Conservation (phyloP, 2,329 filamentous ascomycete genomes). For the Scolecobasidium constrictum region DNA sequence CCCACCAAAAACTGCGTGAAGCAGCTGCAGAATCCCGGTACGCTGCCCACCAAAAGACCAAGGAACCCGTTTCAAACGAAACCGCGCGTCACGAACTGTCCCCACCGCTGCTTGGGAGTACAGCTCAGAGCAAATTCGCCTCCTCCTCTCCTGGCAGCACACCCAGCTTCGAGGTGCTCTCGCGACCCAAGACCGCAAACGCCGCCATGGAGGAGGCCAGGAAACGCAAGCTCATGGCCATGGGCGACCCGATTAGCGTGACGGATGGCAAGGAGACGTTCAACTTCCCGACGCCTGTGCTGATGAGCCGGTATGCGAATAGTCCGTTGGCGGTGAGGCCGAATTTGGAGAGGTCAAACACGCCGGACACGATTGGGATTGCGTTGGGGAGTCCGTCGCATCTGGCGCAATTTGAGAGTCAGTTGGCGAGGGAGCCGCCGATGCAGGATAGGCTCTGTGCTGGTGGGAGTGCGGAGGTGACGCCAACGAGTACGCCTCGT, state of each 20-base stretch:
- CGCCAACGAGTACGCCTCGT: constrained; percentile 4
- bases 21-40: not conserved
- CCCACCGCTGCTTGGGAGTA: not conserved
- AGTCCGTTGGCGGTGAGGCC: constrained; percentile 15
- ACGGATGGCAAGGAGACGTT: constrained; percentile 3
- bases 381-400: constrained; percentile 22
- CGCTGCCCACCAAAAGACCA: not conserved
- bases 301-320: constrained; percentile 1
- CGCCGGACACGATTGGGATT: constrained; percentile 22
- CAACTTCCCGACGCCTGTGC: constrained; percentile 6
- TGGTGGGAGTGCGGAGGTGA: not conserved
- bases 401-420: constrained; percentile 2
- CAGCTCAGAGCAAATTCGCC: not conserved
- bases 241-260: constrained; percentile 6
- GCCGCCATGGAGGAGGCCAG: constrained; percentile 5
- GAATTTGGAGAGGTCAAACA: constrained; percentile 8
- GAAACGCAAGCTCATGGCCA: constrained; percentile 1
- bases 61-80: not conserved
- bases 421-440: not conserved
- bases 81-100: not conserved
- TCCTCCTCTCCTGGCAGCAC: not conserved
- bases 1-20: constrained; percentile 2
- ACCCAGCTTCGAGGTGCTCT: not conserved
- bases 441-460: not conserved
- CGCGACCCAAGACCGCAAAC: constrained; percentile 7